phyloP scores from a whole-genome alignment of 2,329 filamentous ascomycete genomes.

The Calonectria hawksworthii region DNA sequence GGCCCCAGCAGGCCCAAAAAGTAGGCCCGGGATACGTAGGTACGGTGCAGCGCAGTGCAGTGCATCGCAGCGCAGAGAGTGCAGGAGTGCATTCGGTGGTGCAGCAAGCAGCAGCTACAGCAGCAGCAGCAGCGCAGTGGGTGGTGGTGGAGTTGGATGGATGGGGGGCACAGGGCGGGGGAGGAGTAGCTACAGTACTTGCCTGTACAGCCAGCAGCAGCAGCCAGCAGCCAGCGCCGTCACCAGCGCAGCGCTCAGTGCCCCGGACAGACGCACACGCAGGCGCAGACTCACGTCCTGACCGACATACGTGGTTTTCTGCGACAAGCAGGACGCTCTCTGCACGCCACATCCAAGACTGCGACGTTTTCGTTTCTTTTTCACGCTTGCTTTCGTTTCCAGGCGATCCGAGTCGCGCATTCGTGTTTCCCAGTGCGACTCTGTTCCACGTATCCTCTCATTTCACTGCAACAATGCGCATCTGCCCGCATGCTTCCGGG shows the following conservation, averaged over 20 bases:
- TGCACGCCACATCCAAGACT: neutral
- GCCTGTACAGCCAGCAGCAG: neutral
- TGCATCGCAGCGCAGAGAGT: neutral
- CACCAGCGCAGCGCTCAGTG: conserved; percentile 7
- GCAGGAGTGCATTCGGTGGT: conserved; percentile 4
- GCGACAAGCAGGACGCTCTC: conserved; percentile 20
- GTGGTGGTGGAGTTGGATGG: neutral
- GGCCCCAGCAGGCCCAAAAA: neutral
- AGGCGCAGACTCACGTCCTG: conserved; percentile 21
- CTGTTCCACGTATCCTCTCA: neutral
- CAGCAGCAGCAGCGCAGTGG: neutral
- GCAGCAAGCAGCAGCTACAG: neutral
- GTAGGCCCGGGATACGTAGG: conserved; percentile 13
- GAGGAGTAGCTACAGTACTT: neutral
- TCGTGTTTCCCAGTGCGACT: neutral
- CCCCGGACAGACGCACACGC: conserved; percentile 1
- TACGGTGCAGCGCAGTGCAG: conserved; percentile 2
- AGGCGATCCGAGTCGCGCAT: conserved; percentile 5
- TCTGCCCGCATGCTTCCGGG: neutral
- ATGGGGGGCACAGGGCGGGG: neutral
- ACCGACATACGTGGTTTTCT: conserved; percentile 42
- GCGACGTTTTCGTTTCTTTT: conserved; percentile 2
- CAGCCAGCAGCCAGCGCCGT: neutral
- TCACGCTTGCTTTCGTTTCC: neutral
- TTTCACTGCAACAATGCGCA: neutral